Percentiles rank a stretch among this genome's conserved stretches.
These are phyloP conservation scores for Botrytis squamosa DNA, from an alignment of 2,329 filamentous ascomycete genomes.

Conservation along the genomic window DNA sequence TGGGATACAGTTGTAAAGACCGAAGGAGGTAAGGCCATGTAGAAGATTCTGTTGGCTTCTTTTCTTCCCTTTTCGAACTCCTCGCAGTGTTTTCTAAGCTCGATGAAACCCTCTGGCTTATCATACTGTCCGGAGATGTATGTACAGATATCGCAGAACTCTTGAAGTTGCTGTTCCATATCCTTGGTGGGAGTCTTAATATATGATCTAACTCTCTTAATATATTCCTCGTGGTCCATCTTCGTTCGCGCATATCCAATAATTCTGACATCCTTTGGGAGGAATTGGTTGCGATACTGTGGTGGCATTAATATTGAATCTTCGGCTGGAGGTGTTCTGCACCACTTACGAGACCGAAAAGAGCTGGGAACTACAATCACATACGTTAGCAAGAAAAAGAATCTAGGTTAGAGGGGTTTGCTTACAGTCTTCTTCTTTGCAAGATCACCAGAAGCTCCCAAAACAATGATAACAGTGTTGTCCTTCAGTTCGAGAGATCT, in stretches of 20 bases:
- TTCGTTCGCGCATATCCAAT: constrained; percentile 99
- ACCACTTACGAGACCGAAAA: constrained; percentile 88
- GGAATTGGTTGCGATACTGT: constrained; percentile 97
- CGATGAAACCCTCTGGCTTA: constrained; percentile 88
- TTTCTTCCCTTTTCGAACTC: constrained; percentile 78
- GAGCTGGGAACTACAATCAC: constrained; percentile 78
- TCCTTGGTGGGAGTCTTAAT: constrained; percentile 99
- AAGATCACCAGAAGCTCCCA: constrained; percentile 94
- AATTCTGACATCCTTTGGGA: constrained; percentile 93
- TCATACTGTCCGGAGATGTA: constrained; percentile 99
- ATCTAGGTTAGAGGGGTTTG: neutral
- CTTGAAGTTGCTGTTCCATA: constrained; percentile 88
- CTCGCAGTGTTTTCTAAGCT: constrained; percentile 80
- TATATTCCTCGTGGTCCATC: constrained; percentile 96
- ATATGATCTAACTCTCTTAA: constrained; percentile 92
- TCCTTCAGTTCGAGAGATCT: constrained; percentile 96
- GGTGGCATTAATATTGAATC: constrained; percentile 25
- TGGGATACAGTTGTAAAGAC: constrained; percentile 98
- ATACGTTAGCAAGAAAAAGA: constrained; percentile 26
- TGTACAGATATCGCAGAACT: constrained; percentile 84
- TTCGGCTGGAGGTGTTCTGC: neutral
- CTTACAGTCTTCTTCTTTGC: constrained; percentile 99
- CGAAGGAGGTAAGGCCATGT: constrained; percentile 97
- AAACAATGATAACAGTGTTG: constrained; percentile 94
- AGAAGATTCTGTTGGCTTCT: constrained; percentile 92